phyloP scores from a whole-genome alignment of 768 basidiomycete species.

The Porphyrellus cyaneotinctus region DNA sequence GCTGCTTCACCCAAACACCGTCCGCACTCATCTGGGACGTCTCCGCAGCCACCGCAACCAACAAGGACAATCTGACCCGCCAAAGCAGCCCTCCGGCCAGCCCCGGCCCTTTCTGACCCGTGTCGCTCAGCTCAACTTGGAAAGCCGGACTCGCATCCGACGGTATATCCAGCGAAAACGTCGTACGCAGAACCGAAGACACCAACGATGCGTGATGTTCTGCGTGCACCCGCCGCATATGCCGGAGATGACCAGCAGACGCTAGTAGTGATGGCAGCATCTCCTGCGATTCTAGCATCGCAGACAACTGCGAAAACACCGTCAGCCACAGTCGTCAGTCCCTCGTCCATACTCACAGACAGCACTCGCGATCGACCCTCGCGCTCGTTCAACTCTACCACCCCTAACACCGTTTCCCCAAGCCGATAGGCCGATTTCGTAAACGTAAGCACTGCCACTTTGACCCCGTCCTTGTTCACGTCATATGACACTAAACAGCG shows the following conservation, averaged over 20 bases:
- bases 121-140: constrained; percentile 51
- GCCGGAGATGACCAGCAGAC: constrained; percentile 42
- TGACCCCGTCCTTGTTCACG: constrained; percentile 88
- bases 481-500: constrained; percentile 78
- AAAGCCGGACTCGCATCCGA: constrained; percentile 89
- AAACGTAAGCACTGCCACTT: constrained; percentile 88
- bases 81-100: constrained; percentile 77
- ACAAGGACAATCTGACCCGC: constrained; percentile 80
- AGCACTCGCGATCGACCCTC: constrained; percentile 71
- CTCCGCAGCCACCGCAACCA: constrained; percentile 68
- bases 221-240: constrained; percentile 73
- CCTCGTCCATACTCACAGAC: constrained; percentile 49
- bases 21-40: constrained; percentile 43
- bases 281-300: constrained; percentile 88
- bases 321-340: neutral
- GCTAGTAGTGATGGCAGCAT: constrained; percentile 61
- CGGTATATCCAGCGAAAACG: constrained; percentile 90
- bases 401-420: constrained; percentile 87
- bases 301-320: constrained; percentile 61
- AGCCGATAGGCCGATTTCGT: constrained; percentile 88
- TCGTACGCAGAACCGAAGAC: constrained; percentile 66
- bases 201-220: constrained; percentile 82
- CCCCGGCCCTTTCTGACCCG: constrained; percentile 16
- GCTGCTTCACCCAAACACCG: constrained; percentile 49
- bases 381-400: constrained; percentile 81